A percentile compares a stretch with the other conserved stretches of the same genome.
phyloP scores from a whole-genome alignment of 1,284 basidiomycete genomes.

The Waitea zeae region DNA sequence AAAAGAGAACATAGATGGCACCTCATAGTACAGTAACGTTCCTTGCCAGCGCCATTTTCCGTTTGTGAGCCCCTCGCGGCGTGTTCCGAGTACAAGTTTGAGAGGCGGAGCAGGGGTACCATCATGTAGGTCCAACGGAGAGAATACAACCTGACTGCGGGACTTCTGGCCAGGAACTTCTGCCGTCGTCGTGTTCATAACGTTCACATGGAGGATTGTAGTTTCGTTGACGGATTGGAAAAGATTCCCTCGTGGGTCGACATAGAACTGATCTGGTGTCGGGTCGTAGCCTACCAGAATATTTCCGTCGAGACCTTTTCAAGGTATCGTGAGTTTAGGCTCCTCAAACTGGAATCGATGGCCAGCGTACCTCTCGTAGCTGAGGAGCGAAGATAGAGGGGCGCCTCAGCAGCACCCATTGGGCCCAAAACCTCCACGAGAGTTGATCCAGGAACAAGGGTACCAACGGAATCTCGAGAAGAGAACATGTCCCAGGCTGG shows the following conservation, averaged over 20 bases:
- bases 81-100: conserved; percentile 24
- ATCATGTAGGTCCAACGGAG: background rate
- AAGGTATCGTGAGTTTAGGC: background rate
- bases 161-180: conserved; percentile 6
- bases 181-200: conserved; percentile 30
- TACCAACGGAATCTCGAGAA: conserved; percentile 21
- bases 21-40: conserved; percentile 34
- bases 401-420: conserved; percentile 7
- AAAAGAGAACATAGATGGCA: conserved; percentile 11
- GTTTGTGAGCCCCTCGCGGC: conserved; percentile 19
- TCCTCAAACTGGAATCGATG: background rate
- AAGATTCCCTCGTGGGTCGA: conserved; percentile 23
- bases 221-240: conserved; percentile 39
- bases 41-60: conserved; percentile 37
- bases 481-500: conserved; percentile 29
- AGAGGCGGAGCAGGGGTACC: conserved; percentile 16
- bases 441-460: conserved; percentile 28
- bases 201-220: conserved; percentile 32
- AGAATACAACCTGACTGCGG: too few relatives aligned
- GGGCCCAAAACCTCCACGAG: conserved; percentile 26
- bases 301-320: conserved; percentile 15
- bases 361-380: conserved; percentile 7
- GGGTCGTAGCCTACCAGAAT: conserved; percentile 13
- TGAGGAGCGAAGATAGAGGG: conserved; percentile 22
- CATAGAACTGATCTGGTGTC: conserved; percentile 30